These are phyloP conservation scores for Suillus decipiens DNA, from an alignment of 768 basidiomycete genomes.

Conservation along the genomic window DNA sequence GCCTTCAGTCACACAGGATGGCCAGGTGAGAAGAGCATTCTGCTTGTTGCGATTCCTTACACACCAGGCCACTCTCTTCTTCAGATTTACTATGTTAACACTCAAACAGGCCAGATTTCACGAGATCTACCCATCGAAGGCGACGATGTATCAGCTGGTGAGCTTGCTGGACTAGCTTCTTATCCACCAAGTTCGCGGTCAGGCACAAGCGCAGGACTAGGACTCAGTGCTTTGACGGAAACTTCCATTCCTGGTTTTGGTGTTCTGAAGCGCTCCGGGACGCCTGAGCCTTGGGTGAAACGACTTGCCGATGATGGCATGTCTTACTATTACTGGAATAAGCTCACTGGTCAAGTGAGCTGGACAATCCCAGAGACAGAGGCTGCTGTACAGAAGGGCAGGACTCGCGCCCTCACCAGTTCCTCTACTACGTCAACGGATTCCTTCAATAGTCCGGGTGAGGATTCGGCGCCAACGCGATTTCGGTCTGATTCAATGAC, in stretches of 20 bases:
- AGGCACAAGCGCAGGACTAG: conserved; percentile 54
- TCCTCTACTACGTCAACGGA: conserved; percentile 37
- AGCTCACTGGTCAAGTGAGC: conserved; percentile 60
- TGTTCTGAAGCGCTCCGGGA: conserved; percentile 54
- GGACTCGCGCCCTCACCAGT: conserved; percentile 34
- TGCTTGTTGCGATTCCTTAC: neutral
- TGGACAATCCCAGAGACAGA: conserved; percentile 65
- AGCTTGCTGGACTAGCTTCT: conserved; percentile 55
- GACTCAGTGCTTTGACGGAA: conserved; percentile 40
- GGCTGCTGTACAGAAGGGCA: conserved; percentile 28
- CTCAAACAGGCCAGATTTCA: conserved; percentile 79
- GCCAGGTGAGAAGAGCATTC: conserved; percentile 62
- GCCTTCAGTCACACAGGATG: conserved; percentile 78
- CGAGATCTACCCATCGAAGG: conserved; percentile 80
- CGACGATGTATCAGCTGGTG: conserved; percentile 64
- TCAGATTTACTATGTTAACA: conserved; percentile 95
- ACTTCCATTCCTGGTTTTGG: conserved; percentile 58
- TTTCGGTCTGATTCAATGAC: conserved; percentile 38
- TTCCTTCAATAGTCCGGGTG: conserved; percentile 23
- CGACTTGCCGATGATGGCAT: conserved; percentile 81
- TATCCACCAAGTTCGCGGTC: conserved; percentile 59
- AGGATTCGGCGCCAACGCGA: conserved; percentile 24
- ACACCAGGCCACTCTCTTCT: neutral
- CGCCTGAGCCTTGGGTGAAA: conserved; percentile 82
- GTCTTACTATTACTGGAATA: conserved; percentile 81